Conservation (phyloP, 2,329 filamentous ascomycete species). For the Colletotrichum kahawae region DNA sequence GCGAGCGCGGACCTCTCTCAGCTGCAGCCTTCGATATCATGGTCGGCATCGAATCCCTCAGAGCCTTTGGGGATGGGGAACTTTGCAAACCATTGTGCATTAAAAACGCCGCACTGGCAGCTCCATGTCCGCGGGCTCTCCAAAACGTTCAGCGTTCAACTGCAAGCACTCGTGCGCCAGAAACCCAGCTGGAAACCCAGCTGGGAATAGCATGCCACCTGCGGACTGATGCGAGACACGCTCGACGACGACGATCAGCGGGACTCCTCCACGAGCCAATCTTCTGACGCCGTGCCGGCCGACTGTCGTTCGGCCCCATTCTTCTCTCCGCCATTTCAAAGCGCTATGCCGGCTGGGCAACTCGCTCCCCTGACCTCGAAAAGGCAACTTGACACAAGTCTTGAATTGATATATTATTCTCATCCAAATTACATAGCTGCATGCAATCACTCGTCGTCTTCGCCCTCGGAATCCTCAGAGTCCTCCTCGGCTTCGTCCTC, state of each 20-base stretch:
- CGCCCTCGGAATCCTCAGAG: constrained; percentile 39
- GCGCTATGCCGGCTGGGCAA: background rate
- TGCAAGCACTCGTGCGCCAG: background rate
- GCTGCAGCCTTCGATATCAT: background rate
- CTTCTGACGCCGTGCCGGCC: background rate
- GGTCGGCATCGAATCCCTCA: background rate
- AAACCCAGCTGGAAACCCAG: background rate
- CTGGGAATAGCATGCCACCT: constrained; percentile 8
- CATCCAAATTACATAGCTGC: background rate
- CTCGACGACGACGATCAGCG: constrained; percentile 9
- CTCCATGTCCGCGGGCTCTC: background rate
- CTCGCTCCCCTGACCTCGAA: background rate
- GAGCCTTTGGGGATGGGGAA: background rate
- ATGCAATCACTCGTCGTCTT: constrained; percentile 36
- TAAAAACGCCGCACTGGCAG: background rate
- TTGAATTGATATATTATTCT: constrained; percentile 2
- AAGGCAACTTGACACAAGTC: background rate
- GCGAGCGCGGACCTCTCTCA: background rate
- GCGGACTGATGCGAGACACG: constrained; percentile 14
- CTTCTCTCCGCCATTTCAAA: background rate
- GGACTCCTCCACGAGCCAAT: background rate
- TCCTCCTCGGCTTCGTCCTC: constrained; percentile 55
- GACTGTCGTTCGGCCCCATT: background rate
- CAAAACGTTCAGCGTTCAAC: background rate
- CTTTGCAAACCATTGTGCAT: background rate